Evolutionary conservation across 2,329 filamentous ascomycete species (phyloP), one percentile per base, ranked within the genome.

Genomic region (Magnaporthiopsis incrustans): DNA sequence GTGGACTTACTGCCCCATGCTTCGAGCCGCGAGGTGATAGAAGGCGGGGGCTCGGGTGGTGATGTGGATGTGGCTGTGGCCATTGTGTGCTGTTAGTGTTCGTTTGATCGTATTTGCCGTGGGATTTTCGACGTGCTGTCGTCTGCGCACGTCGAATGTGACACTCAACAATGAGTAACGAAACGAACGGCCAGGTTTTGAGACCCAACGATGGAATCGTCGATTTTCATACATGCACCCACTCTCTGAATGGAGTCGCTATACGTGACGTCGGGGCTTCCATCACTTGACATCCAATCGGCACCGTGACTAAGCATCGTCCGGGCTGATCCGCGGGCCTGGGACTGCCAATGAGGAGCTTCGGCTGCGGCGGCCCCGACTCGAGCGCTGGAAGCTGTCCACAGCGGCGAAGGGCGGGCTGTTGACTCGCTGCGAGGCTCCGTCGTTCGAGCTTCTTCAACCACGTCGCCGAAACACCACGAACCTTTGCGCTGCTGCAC

Each of bases 1-100:
- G 57, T 38, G 30, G 10, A 65, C 70, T 58, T 67, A 71, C 70
- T 68, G 30, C 70, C 70, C 70, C 70, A 71, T 32, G 68, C 68
- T 62, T 69, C 64, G 38, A 71, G 67, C 63, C 66, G 58, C 14
- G 58, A 60, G 26, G 22, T 12, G 27, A 60, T 15, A 12, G 58
- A 60, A 22, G 14, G 12, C 22, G 58, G 32, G 22, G 30, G 58
- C 32, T 32, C 58, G 18, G 44, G 44, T n/a, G 44, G 18, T 10
- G 44, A 53, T 2, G 44, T 53, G 44, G 10, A 53, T 53, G 7
- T 30, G 27, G 3, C n/a, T n/a, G n/a, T 3, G 22, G 44, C 44
- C 44, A 53, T 53, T 38, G 44, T 53, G 2, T 22, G 44, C 7
- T 53, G 44, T n/a, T 50, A 3, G 5, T n/a, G n/a, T n/a, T n/a